Conservation (phyloP, 2,329 filamentous ascomycete genomes). For the Aspergillus ochraceus region DNA sequence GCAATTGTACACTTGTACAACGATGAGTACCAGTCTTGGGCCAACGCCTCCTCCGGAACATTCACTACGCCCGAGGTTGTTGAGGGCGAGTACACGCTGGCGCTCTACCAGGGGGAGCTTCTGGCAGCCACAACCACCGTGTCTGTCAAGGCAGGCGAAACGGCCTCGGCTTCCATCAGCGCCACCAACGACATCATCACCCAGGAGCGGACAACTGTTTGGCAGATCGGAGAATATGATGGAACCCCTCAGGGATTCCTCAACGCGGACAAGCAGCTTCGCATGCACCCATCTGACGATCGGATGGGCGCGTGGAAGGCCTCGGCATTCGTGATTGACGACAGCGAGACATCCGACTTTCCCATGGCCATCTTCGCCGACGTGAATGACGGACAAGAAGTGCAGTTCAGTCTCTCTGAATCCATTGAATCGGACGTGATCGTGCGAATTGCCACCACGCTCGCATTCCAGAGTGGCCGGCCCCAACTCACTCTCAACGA, state of each 20-base stretch:
- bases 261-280: constrained; percentile 1
- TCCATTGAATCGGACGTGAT: not conserved
- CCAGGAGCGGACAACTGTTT: constrained; percentile 1
- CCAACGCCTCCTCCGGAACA: not conserved
- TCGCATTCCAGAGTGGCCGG: not conserved
- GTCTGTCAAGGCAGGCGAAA: not conserved
- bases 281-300: constrained; percentile 9
- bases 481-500: constrained; percentile 8
- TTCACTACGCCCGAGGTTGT: not conserved
- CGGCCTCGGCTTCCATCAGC: not conserved
- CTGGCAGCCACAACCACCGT: constrained; percentile 3
- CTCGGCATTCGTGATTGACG: constrained; percentile 1
- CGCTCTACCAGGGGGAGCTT: constrained; percentile 9
- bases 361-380: not conserved
- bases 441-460: constrained; percentile 5
- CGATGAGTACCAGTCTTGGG: constrained; percentile 6
- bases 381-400: not conserved
- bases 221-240: constrained; percentile 7
- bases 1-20: constrained; percentile 6
- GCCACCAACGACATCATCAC: constrained; percentile 1
- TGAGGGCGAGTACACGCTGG: constrained; percentile 3
- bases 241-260: constrained; percentile 2
- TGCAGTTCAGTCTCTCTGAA: not conserved
- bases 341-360: not conserved
- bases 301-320: constrained; percentile 7